Percentiles rank a stretch among this genome's conserved stretches.
Conservation (phyloP, 495 filamentous ascomycete species). For the Annulohypoxylon maeteangense region DNA sequence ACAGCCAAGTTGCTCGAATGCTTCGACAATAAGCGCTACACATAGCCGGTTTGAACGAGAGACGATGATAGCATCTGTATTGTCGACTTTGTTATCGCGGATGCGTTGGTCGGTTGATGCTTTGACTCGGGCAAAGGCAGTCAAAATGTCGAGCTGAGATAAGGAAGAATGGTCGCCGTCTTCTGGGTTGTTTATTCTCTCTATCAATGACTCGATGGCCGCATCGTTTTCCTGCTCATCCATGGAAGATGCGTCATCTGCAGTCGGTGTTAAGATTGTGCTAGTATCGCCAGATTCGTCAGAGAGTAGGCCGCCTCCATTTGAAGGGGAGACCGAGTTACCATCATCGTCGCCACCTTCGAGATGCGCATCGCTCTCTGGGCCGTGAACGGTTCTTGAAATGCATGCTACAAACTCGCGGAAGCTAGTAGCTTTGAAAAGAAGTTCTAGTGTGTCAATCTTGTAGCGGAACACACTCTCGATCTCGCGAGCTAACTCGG, state of each 20-base stretch:
- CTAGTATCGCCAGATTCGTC: neutral
- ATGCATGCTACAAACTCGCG: constrained; percentile 9
- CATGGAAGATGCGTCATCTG: neutral
- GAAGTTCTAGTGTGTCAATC: constrained; percentile 3
- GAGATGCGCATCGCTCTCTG: neutral
- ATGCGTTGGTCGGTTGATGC: neutral
- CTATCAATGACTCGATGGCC: neutral
- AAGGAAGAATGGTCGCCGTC: neutral
- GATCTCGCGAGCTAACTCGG: constrained; percentile 63
- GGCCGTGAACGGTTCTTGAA: neutral
- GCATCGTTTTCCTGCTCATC: neutral
- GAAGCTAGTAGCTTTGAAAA: constrained; percentile 9
- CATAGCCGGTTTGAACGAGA: constrained; percentile 51
- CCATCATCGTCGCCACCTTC: neutral
- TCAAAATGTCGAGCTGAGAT: neutral
- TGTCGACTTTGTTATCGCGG: neutral
- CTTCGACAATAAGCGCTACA: constrained; percentile 54
- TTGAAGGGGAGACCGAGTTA: neutral
- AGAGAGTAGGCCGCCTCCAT: neutral
- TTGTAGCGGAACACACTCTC: constrained; percentile 54
- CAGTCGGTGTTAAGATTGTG: neutral
- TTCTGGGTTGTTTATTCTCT: neutral
- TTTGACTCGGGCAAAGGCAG: neutral
- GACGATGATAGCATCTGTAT: neutral
- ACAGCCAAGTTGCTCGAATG: constrained; percentile 58